Percentiles rank a stretch among this genome's conserved stretches.
Conservation (phyloP, 129 eudicot species). For the Arctium minus region DNA sequence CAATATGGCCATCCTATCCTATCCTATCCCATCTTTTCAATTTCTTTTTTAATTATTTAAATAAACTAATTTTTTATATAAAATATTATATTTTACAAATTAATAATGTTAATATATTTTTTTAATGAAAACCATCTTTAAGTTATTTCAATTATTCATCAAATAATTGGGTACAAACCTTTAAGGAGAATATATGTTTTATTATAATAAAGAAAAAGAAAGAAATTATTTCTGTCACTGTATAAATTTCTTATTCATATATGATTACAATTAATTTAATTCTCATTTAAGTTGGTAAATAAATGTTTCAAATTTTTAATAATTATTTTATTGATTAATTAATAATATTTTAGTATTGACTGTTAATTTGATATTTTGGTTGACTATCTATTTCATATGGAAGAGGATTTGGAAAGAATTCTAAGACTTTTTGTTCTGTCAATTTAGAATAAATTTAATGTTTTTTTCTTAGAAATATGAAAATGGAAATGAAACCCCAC, state of each 20-base stretch:
- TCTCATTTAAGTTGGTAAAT: neutral
- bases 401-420: neutral
- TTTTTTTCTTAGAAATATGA: constrained; percentile 9
- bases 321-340: too few species aligned
- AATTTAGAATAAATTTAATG: constrained; percentile 26
- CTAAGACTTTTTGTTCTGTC: constrained; percentile 13
- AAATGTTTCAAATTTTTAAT: neutral
- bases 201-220: neutral
- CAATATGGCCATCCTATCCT: too few species aligned
- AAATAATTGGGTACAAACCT: neutral
- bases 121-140: neutral
- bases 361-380: constrained; percentile 5
- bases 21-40: too few species aligned
- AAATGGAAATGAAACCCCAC: constrained; percentile 27
- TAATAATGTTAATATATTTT: too few species aligned
- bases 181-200: neutral
- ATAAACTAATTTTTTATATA: too few species aligned
- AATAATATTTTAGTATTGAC: neutral
- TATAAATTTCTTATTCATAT: constrained; percentile 61
- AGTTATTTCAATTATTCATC: neutral
- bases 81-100: too few species aligned
- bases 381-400: constrained; percentile 10
- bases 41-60: too few species aligned
- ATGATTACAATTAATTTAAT: constrained; percentile 16
- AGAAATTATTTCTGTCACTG: neutral